Evolutionary conservation across 441 rosid genomes (phyloP).

Genomic region (Gossypium gossypioides): DNA sequence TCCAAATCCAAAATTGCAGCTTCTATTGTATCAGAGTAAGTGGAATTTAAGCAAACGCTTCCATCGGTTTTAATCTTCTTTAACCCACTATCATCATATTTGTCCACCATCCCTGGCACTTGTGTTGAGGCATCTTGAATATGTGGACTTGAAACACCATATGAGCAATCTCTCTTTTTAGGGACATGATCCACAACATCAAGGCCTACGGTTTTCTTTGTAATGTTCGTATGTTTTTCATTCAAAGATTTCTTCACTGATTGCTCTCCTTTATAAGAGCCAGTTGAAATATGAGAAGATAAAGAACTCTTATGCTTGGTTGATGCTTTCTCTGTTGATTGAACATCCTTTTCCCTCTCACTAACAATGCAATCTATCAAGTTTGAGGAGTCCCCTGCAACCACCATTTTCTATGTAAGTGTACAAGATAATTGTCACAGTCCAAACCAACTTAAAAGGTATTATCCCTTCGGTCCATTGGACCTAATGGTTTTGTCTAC

Average conservation of each 20-base stretch:
- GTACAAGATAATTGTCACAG: background rate
- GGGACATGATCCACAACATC: constrained; percentile 11
- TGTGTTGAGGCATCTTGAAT: constrained; percentile 17
- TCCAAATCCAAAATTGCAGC: constrained; percentile 58
- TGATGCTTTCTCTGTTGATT: constrained; percentile 8
- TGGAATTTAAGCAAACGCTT: constrained; percentile 31
- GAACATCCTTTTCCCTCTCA: constrained; percentile 14
- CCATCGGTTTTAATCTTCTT: constrained; percentile 29
- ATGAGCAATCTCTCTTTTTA: constrained; percentile 21
- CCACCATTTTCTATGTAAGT: constrained; percentile 1
- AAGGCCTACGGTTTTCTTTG: constrained; percentile 2
- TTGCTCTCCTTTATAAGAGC: constrained; percentile 1
- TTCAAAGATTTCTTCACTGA: constrained; percentile 6
- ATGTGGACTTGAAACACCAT: constrained; percentile 22
- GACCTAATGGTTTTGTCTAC: background rate
- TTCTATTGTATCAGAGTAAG: constrained; percentile 36
- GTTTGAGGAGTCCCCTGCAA: constrained; percentile 13
- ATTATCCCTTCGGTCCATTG: background rate
- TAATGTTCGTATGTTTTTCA: background rate
- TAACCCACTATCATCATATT: constrained; percentile 7
- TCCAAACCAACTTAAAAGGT: background rate
- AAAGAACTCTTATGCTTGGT: constrained; percentile 2
- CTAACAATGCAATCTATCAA: background rate
- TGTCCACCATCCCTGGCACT: constrained; percentile 7
- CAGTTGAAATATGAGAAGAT: constrained; percentile 20